Evolutionary conservation across 2,329 filamentous ascomycete genomes (phyloP).

Genomic region (Xylariaceae sp.): DNA sequence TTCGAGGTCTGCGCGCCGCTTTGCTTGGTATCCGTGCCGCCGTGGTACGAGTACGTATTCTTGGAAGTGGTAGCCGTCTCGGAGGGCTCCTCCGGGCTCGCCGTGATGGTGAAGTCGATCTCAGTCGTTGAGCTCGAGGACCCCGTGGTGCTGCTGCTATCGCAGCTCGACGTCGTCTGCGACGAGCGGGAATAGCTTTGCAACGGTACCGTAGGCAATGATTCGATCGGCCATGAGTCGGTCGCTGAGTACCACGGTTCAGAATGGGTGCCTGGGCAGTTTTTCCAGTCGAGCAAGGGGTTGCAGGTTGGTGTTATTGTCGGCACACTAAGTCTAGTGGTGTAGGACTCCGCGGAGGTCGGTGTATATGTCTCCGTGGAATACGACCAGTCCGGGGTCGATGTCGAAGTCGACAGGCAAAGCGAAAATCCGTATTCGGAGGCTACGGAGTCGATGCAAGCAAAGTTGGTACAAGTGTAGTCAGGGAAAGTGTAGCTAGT

Average conservation of each 20-base stretch:
- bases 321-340: background rate
- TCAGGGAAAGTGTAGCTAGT: constrained; percentile 3
- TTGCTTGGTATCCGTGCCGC: background rate
- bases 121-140: background rate
- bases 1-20: constrained; percentile 1
- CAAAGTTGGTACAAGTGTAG: constrained; percentile 14
- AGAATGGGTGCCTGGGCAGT: background rate
- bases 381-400: background rate
- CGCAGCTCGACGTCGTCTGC: constrained; percentile 9
- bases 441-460: constrained; percentile 15
- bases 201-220: background rate
- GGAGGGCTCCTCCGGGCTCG: background rate
- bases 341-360: background rate
- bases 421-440: constrained; percentile 10
- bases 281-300: constrained; percentile 1
- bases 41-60: constrained; percentile 12
- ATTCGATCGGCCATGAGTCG: background rate
- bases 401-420: background rate
- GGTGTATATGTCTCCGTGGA: background rate
- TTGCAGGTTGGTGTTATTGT: constrained; percentile 1
- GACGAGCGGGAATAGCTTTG: too few species aligned
- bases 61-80: background rate
- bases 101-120: background rate
- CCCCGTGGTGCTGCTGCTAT: background rate
- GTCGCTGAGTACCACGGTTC: background rate